Percentiles rank a stretch among this genome's conserved stretches.
Conservation (phyloP, 164 flowering plant species). For the Kalanchoe fedtschenkoi region DNA sequence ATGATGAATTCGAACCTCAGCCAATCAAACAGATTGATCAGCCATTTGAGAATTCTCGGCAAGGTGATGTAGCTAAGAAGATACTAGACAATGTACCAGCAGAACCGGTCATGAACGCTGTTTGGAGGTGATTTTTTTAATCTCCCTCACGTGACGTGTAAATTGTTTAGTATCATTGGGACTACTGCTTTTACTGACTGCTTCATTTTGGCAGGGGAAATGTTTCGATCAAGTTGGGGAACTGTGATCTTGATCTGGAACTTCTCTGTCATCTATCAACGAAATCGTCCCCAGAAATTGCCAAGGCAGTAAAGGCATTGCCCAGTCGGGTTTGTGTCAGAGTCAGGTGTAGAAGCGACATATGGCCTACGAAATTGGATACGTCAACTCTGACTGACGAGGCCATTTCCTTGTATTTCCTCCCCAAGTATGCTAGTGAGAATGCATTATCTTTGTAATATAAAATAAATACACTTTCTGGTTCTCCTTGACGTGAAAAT, state of each 20-base stretch:
- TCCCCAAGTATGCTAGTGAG: constrained; percentile 15
- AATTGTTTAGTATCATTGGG: background rate
- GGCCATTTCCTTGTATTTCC: constrained; percentile 19
- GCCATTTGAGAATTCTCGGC: background rate
- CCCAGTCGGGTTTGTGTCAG: constrained; percentile 11
- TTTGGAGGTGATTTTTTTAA: constrained; percentile 8
- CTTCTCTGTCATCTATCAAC: constrained; percentile 16
- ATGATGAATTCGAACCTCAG: too few species aligned
- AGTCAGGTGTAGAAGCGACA: constrained; percentile 13
- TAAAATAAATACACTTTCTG: background rate
- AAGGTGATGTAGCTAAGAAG: background rate
- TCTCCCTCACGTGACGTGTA: background rate
- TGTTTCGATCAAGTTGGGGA: constrained; percentile 8
- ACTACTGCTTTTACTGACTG: background rate
- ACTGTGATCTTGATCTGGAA: constrained; percentile 7
- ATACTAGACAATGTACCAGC: background rate
- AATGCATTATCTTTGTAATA: background rate
- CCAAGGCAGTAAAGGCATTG: constrained; percentile 12
- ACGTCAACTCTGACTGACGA: constrained; percentile 13
- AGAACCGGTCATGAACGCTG: constrained; percentile 1
- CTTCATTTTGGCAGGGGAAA: constrained; percentile 14
- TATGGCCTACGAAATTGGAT: constrained; percentile 19
- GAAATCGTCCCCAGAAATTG: constrained; percentile 12
- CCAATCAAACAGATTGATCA: background rate
- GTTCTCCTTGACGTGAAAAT: background rate